Conservation (phyloP, 192 early-diverging fungal species). For the Dimargaris xerosporica region DNA sequence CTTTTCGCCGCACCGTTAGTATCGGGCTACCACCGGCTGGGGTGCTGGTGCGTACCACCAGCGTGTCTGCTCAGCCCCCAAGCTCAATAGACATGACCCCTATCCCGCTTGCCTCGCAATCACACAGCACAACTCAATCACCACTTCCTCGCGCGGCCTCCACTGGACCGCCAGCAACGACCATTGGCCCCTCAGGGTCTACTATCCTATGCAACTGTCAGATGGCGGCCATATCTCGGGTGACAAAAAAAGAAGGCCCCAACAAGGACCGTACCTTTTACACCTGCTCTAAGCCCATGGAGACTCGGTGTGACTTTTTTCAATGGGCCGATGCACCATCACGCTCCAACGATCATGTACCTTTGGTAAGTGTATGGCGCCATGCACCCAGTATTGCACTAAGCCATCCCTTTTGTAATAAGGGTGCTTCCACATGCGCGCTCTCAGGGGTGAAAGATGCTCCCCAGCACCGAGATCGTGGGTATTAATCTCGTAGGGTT, state of each 20-base stretch:
- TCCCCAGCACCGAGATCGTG: too few relatives aligned
- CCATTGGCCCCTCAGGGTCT: neutral
- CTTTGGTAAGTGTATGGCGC: too few relatives aligned
- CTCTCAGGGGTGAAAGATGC: too few relatives aligned
- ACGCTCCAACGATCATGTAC: neutral
- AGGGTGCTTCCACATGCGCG: too few relatives aligned
- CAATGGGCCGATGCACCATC: slow-evolving; percentile 32
- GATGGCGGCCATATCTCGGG: slow-evolving; percentile 21
- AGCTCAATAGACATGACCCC: too few relatives aligned
- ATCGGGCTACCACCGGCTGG: slow-evolving; percentile 11
- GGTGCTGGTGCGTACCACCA: neutral
- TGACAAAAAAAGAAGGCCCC: slow-evolving; percentile 29
- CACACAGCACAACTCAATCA: too few relatives aligned
- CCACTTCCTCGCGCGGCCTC: neutral
- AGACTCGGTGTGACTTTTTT: slow-evolving; percentile 36
- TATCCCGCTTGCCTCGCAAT: too few relatives aligned
- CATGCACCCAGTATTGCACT: too few relatives aligned
- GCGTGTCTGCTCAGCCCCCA: slow-evolving; percentile 1
- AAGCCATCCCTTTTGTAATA: too few relatives aligned
- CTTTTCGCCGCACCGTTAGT: neutral
- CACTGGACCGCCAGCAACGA: neutral
- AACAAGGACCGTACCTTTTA: slow-evolving; percentile 43
- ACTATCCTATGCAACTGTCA: slow-evolving; percentile 27
- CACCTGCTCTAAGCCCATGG: slow-evolving; percentile 23
- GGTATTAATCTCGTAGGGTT: neutral